A percentile compares a stretch with the other conserved stretches of the same genome.
Conservation (phyloP, 1,284 basidiomycete genomes). For the Irpex lacteus region DNA sequence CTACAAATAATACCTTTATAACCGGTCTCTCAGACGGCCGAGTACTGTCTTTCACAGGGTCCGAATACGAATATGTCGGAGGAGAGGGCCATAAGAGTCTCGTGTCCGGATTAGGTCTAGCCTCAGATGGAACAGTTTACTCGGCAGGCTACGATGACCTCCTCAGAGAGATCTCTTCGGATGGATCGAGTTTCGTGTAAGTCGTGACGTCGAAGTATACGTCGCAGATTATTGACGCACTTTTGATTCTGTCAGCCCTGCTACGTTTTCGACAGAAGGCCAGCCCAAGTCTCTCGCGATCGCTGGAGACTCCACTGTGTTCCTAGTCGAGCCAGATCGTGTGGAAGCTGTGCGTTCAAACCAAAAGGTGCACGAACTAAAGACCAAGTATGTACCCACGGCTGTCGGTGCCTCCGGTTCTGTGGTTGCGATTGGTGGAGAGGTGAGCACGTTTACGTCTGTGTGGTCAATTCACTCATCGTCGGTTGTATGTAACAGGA, state of each 20-base stretch:
- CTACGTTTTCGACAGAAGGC: conserved; percentile 45
- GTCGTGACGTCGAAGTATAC: conserved; percentile 21
- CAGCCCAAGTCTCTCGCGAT: conserved; percentile 77
- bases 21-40: conserved; percentile 85
- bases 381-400: conserved; percentile 52
- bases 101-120: conserved; percentile 63
- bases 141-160: conserved; percentile 82
- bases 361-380: conserved; percentile 59
- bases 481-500: conserved; percentile 42
- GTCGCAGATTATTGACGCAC: neutral
- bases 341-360: conserved; percentile 71
- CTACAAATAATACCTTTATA: conserved; percentile 62
- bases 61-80: conserved; percentile 46
- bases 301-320: conserved; percentile 62
- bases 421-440: conserved; percentile 72
- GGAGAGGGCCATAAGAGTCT: conserved; percentile 74
- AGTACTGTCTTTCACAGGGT: conserved; percentile 60
- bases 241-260: conserved; percentile 35
- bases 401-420: conserved; percentile 52
- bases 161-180: conserved; percentile 59
- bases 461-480: too few species aligned
- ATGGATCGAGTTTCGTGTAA: conserved; percentile 50
- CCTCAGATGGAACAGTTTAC: conserved; percentile 53
- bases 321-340: conserved; percentile 64
- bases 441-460: conserved; percentile 43